Evolutionary conservation across 129 eudicot species (phyloP).

Genomic region (Flaveria ramosissima): DNA sequence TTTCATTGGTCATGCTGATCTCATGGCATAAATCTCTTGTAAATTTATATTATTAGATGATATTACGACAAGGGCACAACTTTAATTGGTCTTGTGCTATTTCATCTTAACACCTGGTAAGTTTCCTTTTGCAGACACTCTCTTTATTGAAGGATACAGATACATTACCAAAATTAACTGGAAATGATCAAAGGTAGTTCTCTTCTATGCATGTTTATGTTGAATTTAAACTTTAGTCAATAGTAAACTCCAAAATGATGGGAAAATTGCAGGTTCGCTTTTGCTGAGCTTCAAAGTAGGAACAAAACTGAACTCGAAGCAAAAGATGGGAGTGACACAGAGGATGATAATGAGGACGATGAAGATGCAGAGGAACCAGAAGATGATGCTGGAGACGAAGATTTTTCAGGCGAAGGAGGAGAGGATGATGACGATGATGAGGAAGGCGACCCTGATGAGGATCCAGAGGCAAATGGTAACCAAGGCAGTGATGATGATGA

Average conservation of each 20-base stretch:
- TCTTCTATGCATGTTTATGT: neutral
- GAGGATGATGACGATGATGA: conserved; percentile 56
- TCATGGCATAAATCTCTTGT: conserved; percentile 1
- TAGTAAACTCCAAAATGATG: neutral
- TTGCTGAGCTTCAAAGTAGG: conserved; percentile 53
- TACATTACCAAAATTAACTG: conserved; percentile 15
- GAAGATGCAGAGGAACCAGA: conserved; percentile 51
- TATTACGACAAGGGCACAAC: neutral
- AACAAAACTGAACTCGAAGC: conserved; percentile 54
- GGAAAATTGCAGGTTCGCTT: conserved; percentile 56
- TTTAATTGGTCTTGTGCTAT: neutral
- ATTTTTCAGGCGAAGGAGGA: conserved; percentile 76
- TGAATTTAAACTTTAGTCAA: neutral
- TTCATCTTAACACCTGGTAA: neutral
- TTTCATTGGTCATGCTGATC: neutral
- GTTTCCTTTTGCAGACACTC: conserved; percentile 47
- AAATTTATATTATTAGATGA: neutral
- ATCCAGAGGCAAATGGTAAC: conserved; percentile 66
- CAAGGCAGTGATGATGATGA: conserved; percentile 62
- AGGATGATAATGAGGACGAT: conserved; percentile 73
- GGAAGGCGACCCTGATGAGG: conserved; percentile 62
- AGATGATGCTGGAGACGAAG: conserved; percentile 79
- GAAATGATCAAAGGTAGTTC: conserved; percentile 47
- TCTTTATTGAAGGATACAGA: conserved; percentile 42
- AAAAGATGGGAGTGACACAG: conserved; percentile 75